Percentiles rank a stretch among this genome's conserved stretches.
Evolutionary conservation across 306 rosid species (phyloP).

Genomic region (Biancaea sappan): DNA sequence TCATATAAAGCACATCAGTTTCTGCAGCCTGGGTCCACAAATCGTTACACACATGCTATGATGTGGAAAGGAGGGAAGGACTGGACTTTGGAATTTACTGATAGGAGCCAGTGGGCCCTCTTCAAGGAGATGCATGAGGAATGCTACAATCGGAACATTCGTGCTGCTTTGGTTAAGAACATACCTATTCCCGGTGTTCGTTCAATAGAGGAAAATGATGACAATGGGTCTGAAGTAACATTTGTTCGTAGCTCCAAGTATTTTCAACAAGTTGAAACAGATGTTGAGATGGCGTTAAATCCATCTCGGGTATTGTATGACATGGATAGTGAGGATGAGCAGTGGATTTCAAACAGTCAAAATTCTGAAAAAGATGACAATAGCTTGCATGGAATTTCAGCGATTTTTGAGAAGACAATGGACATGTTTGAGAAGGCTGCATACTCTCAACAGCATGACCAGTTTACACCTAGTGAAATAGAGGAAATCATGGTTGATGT

Average conservation of each 20-base stretch:
- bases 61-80: slow-evolving; percentile 94
- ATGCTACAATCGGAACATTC: slow-evolving; percentile 70
- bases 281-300: slow-evolving; percentile 78
- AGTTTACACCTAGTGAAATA: slow-evolving; percentile 64
- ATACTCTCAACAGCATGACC: slow-evolving; percentile 55
- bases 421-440: slow-evolving; percentile 84
- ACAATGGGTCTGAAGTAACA: slow-evolving; percentile 48
- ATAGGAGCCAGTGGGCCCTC: slow-evolving; percentile 83
- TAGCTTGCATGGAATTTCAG: slow-evolving; percentile 40
- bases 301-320: slow-evolving; percentile 67
- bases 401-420: slow-evolving; percentile 63
- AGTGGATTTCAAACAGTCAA: slow-evolving; percentile 46
- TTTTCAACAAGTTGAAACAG: slow-evolving; percentile 68
- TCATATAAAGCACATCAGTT: slow-evolving; percentile 83
- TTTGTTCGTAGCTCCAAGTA: slow-evolving; percentile 64
- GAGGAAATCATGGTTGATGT: slow-evolving; percentile 55
- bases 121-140: slow-evolving; percentile 90
- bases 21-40: slow-evolving; percentile 87
- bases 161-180: slow-evolving; percentile 73
- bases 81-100: slow-evolving; percentile 81
- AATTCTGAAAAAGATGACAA: slow-evolving; percentile 45
- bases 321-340: slow-evolving; percentile 86
- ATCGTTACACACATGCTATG: slow-evolving; percentile 91
- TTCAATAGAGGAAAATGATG: slow-evolving; percentile 61
- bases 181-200: slow-evolving; percentile 86